Percentiles rank a stretch among this genome's conserved stretches.
These are phyloP conservation scores for Fagopyrum homotropicum DNA, from an alignment of 148 eudicot genomes.

Conservation along the genomic window DNA sequence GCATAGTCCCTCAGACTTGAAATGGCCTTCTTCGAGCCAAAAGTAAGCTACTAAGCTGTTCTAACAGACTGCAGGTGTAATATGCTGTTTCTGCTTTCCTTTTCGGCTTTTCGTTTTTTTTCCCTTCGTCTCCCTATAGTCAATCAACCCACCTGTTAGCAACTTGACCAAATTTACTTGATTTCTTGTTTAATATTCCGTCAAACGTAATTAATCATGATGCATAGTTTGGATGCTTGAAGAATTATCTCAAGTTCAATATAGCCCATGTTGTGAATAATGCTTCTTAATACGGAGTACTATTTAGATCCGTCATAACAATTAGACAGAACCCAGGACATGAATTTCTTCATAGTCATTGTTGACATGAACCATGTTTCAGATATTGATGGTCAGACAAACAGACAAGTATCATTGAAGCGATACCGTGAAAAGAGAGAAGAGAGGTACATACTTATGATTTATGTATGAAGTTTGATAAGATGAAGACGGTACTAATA, in stretches of 20 bases:
- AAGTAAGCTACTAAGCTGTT: not conserved
- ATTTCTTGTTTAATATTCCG: not conserved
- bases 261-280: not conserved
- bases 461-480: not conserved
- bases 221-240: not conserved
- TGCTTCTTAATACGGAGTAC: not conserved
- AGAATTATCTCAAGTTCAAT: not conserved
- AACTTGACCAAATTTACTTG: not conserved
- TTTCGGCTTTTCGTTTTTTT: not conserved
- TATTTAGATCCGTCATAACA: not conserved
- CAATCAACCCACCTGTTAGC: not conserved
- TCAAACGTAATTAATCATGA: not conserved
- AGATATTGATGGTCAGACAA: conserved; percentile 56
- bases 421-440: conserved; percentile 57
- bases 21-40: not conserved
- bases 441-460: conserved; percentile 52
- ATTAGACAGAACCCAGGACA: conserved; percentile 3
- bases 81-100: not conserved
- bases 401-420: conserved; percentile 56
- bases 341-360: not conserved
- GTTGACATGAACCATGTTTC: conserved; percentile 14
- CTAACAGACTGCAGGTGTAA: not conserved
- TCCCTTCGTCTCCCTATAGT: not conserved
- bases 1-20: not conserved
- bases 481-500: not conserved